A percentile compares a stretch with the other conserved stretches of the same genome.
These are phyloP conservation scores for Besnoitia besnoiti DNA, from an alignment of 169 alveolate genomes.

Conservation along the genomic window DNA sequence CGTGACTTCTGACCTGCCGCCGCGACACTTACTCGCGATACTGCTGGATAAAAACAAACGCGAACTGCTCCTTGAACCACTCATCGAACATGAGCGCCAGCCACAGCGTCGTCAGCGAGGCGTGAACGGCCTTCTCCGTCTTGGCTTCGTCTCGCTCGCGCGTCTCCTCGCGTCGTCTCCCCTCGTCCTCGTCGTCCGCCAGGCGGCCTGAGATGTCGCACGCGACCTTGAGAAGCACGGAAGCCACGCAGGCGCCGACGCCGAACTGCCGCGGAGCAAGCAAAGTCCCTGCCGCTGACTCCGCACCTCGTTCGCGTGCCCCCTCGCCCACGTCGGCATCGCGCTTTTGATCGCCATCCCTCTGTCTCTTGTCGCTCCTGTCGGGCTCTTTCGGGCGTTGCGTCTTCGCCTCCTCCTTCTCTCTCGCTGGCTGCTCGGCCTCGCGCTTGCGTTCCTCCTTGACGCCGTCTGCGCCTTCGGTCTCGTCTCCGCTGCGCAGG, in stretches of 20 bases:
- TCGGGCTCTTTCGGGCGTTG: not conserved
- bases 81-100: conserved; percentile 46
- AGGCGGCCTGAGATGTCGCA: conserved; percentile 11
- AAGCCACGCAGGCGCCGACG: conserved; percentile 16
- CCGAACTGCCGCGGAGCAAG: not conserved
- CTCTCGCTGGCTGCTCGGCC: not conserved
- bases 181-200: not conserved
- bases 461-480: not conserved
- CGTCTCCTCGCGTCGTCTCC: not conserved
- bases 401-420: not conserved
- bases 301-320: no score
- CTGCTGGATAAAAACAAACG: conserved; percentile 38
- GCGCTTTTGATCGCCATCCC: not conserved
- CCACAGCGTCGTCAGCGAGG: conserved; percentile 38
- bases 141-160: not conserved
- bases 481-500: not conserved
- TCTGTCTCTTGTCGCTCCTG: not conserved
- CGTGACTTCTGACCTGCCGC: not conserved
- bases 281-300: no score
- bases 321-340: no score
- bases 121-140: conserved; percentile 14
- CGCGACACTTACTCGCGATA: not conserved
- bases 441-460: not conserved
- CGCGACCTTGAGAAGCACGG: conserved; percentile 10
- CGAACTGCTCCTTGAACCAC: conserved; percentile 44